Conservation (phyloP, 2,329 filamentous ascomycete species). For the Fusarium sulawesiense region DNA sequence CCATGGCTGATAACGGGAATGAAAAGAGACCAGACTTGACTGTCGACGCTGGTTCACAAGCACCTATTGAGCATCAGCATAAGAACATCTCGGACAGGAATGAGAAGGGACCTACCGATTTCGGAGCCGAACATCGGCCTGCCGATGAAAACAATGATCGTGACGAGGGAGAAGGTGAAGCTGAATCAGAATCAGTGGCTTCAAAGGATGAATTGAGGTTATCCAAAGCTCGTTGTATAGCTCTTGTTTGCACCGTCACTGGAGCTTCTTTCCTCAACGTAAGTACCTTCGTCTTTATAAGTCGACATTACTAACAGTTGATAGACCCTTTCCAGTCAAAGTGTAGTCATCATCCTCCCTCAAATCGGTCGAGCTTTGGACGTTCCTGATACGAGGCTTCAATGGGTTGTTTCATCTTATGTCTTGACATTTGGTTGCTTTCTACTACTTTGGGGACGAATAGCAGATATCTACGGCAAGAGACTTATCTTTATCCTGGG, state of each 20-base stretch:
- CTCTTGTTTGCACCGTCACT: constrained; percentile 64
- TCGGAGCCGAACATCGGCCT: constrained; percentile 1
- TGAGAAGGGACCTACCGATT: constrained; percentile 17
- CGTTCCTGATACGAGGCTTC: constrained; percentile 68
- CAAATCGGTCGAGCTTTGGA: constrained; percentile 67
- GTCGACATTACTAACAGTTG: not conserved
- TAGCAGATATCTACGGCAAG: constrained; percentile 75
- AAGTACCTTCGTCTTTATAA: constrained; percentile 9
- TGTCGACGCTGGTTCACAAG: constrained; percentile 7
- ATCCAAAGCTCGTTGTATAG: constrained; percentile 65
- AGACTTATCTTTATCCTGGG: constrained; percentile 73
- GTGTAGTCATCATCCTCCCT: constrained; percentile 57
- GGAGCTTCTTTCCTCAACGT: constrained; percentile 69
- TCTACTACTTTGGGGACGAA: constrained; percentile 73
- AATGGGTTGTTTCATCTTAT: constrained; percentile 76
- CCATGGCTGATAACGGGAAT: constrained; percentile 18
- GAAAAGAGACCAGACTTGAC: constrained; percentile 26
- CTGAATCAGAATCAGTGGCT: constrained; percentile 35
- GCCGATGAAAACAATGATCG: not conserved
- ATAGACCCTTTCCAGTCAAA: constrained; percentile 46
- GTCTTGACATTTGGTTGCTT: constrained; percentile 75
- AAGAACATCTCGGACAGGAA: constrained; percentile 6
- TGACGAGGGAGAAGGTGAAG: constrained; percentile 18
- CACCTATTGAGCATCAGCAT: constrained; percentile 1
- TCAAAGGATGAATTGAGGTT: constrained; percentile 50